Base-by-base conservation (phyloP, 2,329 filamentous ascomycete genomes). In the Penicillium nordicum region DNA sequence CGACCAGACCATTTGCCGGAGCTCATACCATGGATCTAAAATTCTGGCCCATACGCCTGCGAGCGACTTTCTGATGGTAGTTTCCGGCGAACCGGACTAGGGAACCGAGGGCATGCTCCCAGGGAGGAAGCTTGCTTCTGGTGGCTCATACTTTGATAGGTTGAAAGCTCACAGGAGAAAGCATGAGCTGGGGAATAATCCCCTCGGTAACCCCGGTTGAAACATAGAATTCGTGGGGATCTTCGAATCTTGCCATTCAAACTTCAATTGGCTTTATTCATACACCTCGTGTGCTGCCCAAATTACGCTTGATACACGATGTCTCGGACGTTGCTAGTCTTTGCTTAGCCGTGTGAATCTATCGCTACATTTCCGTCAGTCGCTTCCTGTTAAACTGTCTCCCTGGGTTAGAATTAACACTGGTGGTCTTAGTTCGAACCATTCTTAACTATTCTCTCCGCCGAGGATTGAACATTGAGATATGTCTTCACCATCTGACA, bases 1-100 rank as follows among this genome's bases (percentile, higher is more conserved):
- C 7, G 37, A 25, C 16, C 14, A 40, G 23, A 14, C 36, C 14
- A 48, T 25, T 45, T 34, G 14, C 37, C 37, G 36, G 34, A 30
- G 9, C 18, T 30, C 14, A n/a, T 36, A 41, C 60, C 62, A 58
- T 48, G 62, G 60, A 23, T 57, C 29, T 12, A 10, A 27, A 3
- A 6, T 4, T 30, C 51, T 52, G 53, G 53, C 52, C 51, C 50
- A 49, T 25, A 37, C 50, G 43, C 50, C 50, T 52, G 34, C 37
- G 37, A 53, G 50, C n/a, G 21, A 41, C 50, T 51, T 55, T 34
- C 53, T 53, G 52, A 53, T 57, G 59, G 52, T 45, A 57, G 55
- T 60, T 49, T 61, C 61, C 63, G 52, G 53, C 64, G 57, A 67
- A 68, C 62, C 62, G 60, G 63, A 66, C 52, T 46, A 58, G 38